Percentiles rank a stretch among this genome's conserved stretches.
Conservation (phyloP, 495 filamentous ascomycete genomes). For the Aspergillus taichungensis region DNA sequence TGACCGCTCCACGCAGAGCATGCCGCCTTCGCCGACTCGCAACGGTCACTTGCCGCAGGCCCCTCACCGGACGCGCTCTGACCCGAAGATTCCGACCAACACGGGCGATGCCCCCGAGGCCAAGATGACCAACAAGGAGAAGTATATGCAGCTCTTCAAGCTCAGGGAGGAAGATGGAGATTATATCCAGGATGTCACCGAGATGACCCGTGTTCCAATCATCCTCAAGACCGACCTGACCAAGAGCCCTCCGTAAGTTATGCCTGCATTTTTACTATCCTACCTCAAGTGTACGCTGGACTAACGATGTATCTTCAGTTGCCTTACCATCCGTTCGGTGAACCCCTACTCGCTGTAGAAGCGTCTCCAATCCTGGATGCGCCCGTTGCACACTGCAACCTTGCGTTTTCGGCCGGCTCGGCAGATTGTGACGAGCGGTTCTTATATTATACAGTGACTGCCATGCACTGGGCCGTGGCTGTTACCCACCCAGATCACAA, state of each 20-base stretch:
- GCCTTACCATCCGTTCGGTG: slow-evolving; percentile 92
- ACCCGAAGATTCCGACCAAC: slow-evolving; percentile 76
- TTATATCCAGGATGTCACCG: slow-evolving; percentile 94
- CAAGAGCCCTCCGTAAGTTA: slow-evolving; percentile 96
- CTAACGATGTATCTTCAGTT: slow-evolving; percentile 51
- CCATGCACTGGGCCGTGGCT: slow-evolving; percentile 21
- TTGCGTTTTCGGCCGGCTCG: slow-evolving; percentile 10
- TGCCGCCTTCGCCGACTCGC: slow-evolving; percentile 83
- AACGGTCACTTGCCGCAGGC: slow-evolving; percentile 59
- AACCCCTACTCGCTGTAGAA: slow-evolving; percentile 87
- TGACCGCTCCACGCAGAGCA: slow-evolving; percentile 88
- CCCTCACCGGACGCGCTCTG: slow-evolving; percentile 83
- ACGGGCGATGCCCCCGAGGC: slow-evolving; percentile 61
- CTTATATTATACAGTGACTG: slow-evolving; percentile 16
- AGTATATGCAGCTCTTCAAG: slow-evolving; percentile 83
- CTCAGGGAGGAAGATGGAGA: slow-evolving; percentile 88
- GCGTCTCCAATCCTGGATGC: slow-evolving; percentile 7
- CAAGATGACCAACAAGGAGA: slow-evolving; percentile 87
- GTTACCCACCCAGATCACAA: slow-evolving; percentile 12
- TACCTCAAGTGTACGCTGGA: not conserved
- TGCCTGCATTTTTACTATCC: slow-evolving; percentile 1
- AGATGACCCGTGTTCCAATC: slow-evolving; percentile 94
- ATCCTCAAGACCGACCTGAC: slow-evolving; percentile 95
- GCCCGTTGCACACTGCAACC: slow-evolving; percentile 12
- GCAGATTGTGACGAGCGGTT: slow-evolving; percentile 1